Evolutionary conservation across 176 grass and related monocot genomes (phyloP).

Genomic region (Guadua angustifolia): DNA sequence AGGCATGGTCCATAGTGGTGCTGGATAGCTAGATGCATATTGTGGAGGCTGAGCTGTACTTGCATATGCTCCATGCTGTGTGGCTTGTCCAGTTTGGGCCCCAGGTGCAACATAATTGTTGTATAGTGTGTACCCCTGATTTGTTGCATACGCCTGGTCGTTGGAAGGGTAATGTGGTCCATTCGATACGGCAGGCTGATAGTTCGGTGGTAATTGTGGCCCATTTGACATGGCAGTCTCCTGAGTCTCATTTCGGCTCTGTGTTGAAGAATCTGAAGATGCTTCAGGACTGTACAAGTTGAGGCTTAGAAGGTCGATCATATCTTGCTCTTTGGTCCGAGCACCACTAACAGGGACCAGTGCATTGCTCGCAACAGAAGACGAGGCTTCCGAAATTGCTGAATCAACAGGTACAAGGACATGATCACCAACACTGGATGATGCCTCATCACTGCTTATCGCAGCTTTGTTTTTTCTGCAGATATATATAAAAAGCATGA

Average conservation of each 20-base stretch:
- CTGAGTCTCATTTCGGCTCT: slow-evolving; percentile 44
- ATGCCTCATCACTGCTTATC: slow-evolving; percentile 51
- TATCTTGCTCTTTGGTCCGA: slow-evolving; percentile 73
- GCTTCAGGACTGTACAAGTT: slow-evolving; percentile 64
- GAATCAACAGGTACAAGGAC: slow-evolving; percentile 54
- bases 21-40: slow-evolving; percentile 50
- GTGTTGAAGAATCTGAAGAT: slow-evolving; percentile 50
- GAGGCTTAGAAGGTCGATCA: slow-evolving; percentile 92
- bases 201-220: neutral
- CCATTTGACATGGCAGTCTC: slow-evolving; percentile 38
- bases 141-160: slow-evolving; percentile 42
- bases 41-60: slow-evolving; percentile 33
- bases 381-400: slow-evolving; percentile 51
- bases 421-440: slow-evolving; percentile 68
- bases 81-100: slow-evolving; percentile 61
- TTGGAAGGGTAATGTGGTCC: slow-evolving; percentile 35
- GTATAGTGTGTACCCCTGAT: slow-evolving; percentile 61
- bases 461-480: slow-evolving; percentile 62
- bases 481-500: neutral
- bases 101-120: slow-evolving; percentile 82
- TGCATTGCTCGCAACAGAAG: slow-evolving; percentile 69
- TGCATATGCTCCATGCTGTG: slow-evolving; percentile 45
- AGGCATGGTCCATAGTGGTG: slow-evolving; percentile 58
- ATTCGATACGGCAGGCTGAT: slow-evolving; percentile 27
- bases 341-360: slow-evolving; percentile 55